These are phyloP conservation scores for Xylaria nigripes DNA, from an alignment of 495 filamentous ascomycete genomes.

Conservation along the genomic window DNA sequence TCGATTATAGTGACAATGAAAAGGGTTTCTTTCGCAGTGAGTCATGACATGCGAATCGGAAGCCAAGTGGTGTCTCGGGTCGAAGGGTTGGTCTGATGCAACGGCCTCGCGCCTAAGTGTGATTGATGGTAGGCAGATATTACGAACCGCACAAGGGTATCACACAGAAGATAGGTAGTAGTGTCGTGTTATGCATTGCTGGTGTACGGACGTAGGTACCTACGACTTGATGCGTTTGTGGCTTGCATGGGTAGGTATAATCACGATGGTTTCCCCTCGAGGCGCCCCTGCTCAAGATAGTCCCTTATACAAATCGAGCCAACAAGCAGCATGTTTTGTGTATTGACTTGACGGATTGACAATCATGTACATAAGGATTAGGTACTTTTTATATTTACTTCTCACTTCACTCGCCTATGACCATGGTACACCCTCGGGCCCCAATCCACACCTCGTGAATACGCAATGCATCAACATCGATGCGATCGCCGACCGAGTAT, in stretches of 20 bases:
- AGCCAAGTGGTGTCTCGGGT: no score
- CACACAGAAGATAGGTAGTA: no score
- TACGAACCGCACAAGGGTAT: no score
- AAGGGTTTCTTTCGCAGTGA: no score
- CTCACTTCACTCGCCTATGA: constrained; percentile 63
- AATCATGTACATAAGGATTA: background rate
- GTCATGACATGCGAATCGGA: no score
- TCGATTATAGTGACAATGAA: no score
- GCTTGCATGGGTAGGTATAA: background rate
- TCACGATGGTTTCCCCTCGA: background rate
- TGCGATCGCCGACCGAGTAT: constrained; percentile 55
- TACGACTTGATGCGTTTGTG: background rate
- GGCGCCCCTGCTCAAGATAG: no score
- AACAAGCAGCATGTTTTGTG: background rate
- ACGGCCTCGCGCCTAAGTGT: no score
- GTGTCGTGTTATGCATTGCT: background rate
- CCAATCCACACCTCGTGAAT: constrained; percentile 84
- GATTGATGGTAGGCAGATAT: no score
- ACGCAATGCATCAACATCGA: constrained; percentile 68
- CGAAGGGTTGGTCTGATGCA: no score
- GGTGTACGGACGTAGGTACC: background rate
- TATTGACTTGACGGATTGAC: background rate
- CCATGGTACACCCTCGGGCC: constrained; percentile 67
- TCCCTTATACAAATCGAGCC: no score
- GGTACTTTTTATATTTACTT: background rate